Conservation (phyloP, 768 basidiomycete genomes). For the Tubosaeta sp. region DNA sequence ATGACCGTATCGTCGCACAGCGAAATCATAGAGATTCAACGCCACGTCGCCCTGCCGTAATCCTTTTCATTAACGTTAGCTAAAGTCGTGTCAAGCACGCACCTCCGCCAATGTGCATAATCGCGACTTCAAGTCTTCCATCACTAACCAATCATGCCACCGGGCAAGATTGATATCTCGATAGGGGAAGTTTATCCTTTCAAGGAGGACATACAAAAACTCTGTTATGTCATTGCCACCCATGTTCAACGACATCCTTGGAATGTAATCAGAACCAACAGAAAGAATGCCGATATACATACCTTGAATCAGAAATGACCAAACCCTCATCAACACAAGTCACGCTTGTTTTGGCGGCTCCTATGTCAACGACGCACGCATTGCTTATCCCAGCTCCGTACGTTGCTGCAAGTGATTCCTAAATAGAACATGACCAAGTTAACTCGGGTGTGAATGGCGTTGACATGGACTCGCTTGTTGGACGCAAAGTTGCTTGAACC, state of each 20-base stretch:
- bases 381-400: slow-evolving; percentile 94
- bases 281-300: slow-evolving; percentile 10
- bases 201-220: slow-evolving; percentile 75
- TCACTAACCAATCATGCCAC: slow-evolving; percentile 83
- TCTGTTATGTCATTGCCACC: slow-evolving; percentile 96
- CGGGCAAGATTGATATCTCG: slow-evolving; percentile 70
- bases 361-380: slow-evolving; percentile 95
- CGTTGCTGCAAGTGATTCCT: slow-evolving; percentile 92
- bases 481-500: slow-evolving; percentile 89
- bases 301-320: slow-evolving; percentile 86
- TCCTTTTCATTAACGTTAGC: slow-evolving; percentile 1
- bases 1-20: slow-evolving; percentile 70
- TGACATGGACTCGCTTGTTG: slow-evolving; percentile 61
- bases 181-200: slow-evolving; percentile 85
- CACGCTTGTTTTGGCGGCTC: slow-evolving; percentile 77
- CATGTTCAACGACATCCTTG: slow-evolving; percentile 75
- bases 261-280: slow-evolving; percentile 4
- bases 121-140: slow-evolving; percentile 86
- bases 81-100: slow-evolving; percentile 19
- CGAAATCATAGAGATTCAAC: slow-evolving; percentile 86
- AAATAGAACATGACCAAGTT: not conserved
- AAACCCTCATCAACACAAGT: slow-evolving; percentile 95
- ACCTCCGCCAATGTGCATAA: slow-evolving; percentile 89
- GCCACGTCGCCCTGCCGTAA: slow-evolving; percentile 75
- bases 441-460: not conserved